Conservation (phyloP, 2,329 filamentous ascomycete species). For the Ophiostoma triangulosporum region DNA sequence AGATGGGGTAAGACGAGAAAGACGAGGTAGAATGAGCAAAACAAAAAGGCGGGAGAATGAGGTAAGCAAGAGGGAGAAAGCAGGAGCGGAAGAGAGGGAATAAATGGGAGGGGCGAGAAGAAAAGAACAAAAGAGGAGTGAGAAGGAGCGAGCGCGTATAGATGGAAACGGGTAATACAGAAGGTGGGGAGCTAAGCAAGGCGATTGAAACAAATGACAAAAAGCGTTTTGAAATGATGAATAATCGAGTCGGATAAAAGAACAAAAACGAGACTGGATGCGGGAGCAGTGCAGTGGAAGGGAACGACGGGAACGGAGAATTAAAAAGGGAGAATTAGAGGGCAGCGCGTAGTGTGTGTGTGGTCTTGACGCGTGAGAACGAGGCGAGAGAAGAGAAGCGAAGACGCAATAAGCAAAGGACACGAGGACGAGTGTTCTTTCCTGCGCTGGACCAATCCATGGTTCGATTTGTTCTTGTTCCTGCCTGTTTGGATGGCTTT, state of each 20-base stretch:
- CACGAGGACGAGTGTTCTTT: not conserved
- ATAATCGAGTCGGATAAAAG: not conserved
- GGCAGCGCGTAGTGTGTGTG: not conserved
- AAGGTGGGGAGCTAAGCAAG: not conserved
- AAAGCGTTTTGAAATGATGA: not conserved
- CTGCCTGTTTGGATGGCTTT: not conserved
- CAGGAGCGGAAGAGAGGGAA: not conserved
- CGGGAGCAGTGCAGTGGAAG: too few relatives aligned
- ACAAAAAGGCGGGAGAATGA: not conserved
- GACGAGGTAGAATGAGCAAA: not conserved
- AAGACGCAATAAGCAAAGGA: not conserved
- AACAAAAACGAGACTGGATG: not conserved
- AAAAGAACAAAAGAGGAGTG: not conserved
- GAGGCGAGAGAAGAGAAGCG: not conserved
- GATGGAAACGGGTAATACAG: not conserved
- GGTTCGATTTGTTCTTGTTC: not conserved
- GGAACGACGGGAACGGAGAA: too few relatives aligned
- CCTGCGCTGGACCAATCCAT: not conserved
- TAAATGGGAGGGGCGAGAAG: not conserved
- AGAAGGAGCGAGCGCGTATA: not conserved
- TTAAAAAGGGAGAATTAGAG: not conserved
- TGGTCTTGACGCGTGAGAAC: not conserved
- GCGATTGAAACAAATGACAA: not conserved
- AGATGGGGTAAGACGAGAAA: not conserved
- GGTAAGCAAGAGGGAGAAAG: not conserved